Conservation (phyloP, 2,329 filamentous ascomycete species). For the Sclerotinia trifoliorum region DNA sequence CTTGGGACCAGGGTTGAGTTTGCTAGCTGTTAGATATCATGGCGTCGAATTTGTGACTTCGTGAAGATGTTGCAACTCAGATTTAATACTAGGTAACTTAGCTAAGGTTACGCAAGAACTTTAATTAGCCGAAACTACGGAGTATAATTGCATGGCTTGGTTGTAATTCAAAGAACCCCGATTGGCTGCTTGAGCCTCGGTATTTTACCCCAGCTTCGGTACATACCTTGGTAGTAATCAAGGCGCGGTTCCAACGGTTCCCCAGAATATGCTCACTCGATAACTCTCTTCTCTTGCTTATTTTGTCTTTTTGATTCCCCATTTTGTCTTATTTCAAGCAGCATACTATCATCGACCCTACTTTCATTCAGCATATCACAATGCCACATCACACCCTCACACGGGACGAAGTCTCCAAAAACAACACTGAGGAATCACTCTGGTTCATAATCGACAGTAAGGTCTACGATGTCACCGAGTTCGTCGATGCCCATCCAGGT, state of each 20-base stretch:
- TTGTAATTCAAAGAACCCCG: neutral
- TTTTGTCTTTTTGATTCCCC: neutral
- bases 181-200: conserved; percentile 15
- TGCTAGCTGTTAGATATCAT: neutral
- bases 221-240: neutral
- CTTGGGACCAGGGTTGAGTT: neutral
- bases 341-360: neutral
- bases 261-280: neutral
- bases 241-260: neutral
- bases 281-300: neutral
- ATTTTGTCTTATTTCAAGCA: neutral
- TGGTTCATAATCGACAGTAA: conserved; percentile 86
- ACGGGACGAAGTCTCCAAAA: conserved; percentile 67
- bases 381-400: conserved; percentile 43
- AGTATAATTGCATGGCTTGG: neutral
- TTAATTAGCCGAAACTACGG: too few species aligned
- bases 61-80: too few species aligned
- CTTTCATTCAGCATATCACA: conserved; percentile 9
- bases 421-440: conserved; percentile 65
- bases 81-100: too few species aligned
- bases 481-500: conserved; percentile 80
- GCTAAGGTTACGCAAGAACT: too few species aligned
- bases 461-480: conserved; percentile 84
- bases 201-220: conserved; percentile 5
- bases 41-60: too few species aligned